Percentiles rank a stretch among this genome's conserved stretches.
These are phyloP conservation scores for Naganishia randhawae DNA, from an alignment of 768 basidiomycete species.

Conservation along the genomic window DNA sequence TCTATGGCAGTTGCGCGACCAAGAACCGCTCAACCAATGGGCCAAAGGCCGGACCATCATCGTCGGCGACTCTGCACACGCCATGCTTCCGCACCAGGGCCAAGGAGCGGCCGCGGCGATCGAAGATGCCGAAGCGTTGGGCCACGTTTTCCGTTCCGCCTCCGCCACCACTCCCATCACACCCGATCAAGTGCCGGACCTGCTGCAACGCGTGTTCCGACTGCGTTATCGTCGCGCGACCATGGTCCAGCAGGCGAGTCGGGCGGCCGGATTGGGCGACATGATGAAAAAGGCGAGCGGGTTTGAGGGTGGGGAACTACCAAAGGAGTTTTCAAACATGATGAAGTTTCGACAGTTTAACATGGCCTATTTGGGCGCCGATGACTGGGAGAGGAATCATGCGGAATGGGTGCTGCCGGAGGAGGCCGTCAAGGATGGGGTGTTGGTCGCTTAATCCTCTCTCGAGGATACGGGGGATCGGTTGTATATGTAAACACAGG, in stretches of 20 bases:
- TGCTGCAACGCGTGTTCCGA: constrained; percentile 29
- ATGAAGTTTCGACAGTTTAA: constrained; percentile 29
- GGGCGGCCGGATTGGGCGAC: constrained; percentile 25
- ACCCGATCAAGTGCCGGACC: constrained; percentile 17
- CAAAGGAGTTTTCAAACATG: constrained; percentile 9
- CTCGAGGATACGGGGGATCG: neutral
- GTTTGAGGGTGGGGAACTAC: constrained; percentile 1
- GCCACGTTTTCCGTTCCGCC: constrained; percentile 22
- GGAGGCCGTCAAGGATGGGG: constrained; percentile 26
- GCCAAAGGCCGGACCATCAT: constrained; percentile 30
- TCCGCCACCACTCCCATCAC: neutral
- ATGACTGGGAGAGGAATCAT: constrained; percentile 32
- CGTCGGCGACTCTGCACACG: constrained; percentile 35
- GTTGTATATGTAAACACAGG: neutral
- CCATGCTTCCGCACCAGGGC: constrained; percentile 34
- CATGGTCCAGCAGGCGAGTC: constrained; percentile 31
- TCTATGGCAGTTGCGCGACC: constrained; percentile 37
- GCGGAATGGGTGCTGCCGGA: constrained; percentile 27
- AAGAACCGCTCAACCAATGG: constrained; percentile 32
- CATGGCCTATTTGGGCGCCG: constrained; percentile 29
- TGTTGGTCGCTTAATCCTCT: constrained; percentile 7
- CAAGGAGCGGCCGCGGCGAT: constrained; percentile 33
- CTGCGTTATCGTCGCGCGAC: constrained; percentile 33
- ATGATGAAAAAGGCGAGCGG: constrained; percentile 19
- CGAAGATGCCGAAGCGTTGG: constrained; percentile 37